Percentiles rank a stretch among this genome's conserved stretches.
phyloP scores from a whole-genome alignment of 106 monocot species.

The Phalaenopsis equestris region DNA sequence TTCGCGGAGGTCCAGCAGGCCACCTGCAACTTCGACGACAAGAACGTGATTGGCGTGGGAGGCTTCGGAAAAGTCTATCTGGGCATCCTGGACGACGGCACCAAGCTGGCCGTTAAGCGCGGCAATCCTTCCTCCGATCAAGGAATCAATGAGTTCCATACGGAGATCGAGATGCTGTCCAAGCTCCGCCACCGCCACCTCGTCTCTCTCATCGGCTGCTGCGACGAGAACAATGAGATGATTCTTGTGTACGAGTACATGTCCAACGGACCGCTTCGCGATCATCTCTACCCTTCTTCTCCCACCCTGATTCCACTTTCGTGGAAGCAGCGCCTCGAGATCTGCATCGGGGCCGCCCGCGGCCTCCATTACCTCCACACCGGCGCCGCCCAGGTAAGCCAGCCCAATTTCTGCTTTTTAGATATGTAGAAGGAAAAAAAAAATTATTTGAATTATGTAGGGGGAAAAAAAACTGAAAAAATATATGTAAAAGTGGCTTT shows the following conservation, averaged over 20 bases:
- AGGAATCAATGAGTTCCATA: slow-evolving; percentile 66
- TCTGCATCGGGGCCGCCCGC: slow-evolving; percentile 55
- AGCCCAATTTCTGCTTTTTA: no score
- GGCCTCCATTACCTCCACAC: slow-evolving; percentile 70
- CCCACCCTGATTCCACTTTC: slow-evolving; percentile 16
- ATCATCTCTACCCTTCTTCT: slow-evolving; percentile 36
- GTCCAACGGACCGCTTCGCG: slow-evolving; percentile 44
- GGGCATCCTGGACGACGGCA: slow-evolving; percentile 30
- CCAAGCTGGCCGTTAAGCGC: slow-evolving; percentile 53
- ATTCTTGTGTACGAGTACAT: slow-evolving; percentile 69
- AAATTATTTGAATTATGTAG: background rate
- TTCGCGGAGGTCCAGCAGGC: slow-evolving; percentile 45
- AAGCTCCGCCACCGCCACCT: slow-evolving; percentile 68
- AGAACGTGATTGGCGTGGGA: slow-evolving; percentile 48
- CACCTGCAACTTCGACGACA: slow-evolving; percentile 49
- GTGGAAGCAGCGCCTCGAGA: slow-evolving; percentile 51
- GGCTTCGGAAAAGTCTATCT: slow-evolving; percentile 66
- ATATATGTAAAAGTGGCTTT: no score
- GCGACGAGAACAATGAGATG: slow-evolving; percentile 66
- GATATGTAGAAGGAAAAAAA: background rate
- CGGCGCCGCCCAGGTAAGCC: slow-evolving; percentile 27
- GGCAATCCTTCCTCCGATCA: slow-evolving; percentile 59
- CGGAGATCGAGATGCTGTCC: slow-evolving; percentile 66
- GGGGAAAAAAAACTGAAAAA: no score
- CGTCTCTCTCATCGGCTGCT: slow-evolving; percentile 65